Conservation (phyloP, 1,284 basidiomycete species). For the Xerocomus nothofagi region DNA sequence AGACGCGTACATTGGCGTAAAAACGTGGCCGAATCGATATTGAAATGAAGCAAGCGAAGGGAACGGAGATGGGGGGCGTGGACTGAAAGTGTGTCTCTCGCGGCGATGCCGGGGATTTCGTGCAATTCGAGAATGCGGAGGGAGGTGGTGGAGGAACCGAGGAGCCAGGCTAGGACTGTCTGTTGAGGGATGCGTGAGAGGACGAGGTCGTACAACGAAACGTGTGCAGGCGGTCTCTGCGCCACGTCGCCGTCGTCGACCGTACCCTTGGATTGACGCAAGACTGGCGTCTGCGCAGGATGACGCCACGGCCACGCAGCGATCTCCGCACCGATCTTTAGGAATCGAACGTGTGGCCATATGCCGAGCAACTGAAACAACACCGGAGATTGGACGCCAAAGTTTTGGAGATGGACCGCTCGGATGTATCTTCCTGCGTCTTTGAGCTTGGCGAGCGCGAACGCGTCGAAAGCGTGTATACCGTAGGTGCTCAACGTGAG, state of each 20-base stretch:
- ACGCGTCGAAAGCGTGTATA: conserved; percentile 34
- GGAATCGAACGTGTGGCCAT: conserved; percentile 41
- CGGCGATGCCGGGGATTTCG: conserved; percentile 35
- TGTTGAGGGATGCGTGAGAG: conserved; percentile 38
- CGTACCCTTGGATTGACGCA: background rate
- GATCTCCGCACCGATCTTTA: conserved; percentile 43
- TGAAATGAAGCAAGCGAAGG: conserved; percentile 42
- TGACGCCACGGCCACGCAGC: conserved; percentile 33
- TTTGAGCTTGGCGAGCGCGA: conserved; percentile 28
- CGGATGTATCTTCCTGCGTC: conserved; percentile 31
- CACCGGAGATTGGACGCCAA: conserved; percentile 45
- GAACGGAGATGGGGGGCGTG: conserved; percentile 41
- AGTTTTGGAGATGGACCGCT: conserved; percentile 39
- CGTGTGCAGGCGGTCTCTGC: conserved; percentile 11
- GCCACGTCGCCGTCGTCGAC: background rate
- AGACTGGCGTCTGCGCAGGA: conserved; percentile 6
- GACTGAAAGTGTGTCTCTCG: conserved; percentile 28
- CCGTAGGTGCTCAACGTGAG: conserved; percentile 33
- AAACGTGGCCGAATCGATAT: conserved; percentile 32
- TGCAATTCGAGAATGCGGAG: conserved; percentile 45
- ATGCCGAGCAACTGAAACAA: conserved; percentile 44
- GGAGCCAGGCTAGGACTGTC: conserved; percentile 40
- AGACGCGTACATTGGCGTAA: conserved; percentile 41
- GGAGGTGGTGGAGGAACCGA: conserved; percentile 35
- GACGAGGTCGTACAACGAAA: conserved; percentile 42